These are phyloP conservation scores for Cyathus striatus DNA, from an alignment of 768 basidiomycete genomes.

Conservation along the genomic window DNA sequence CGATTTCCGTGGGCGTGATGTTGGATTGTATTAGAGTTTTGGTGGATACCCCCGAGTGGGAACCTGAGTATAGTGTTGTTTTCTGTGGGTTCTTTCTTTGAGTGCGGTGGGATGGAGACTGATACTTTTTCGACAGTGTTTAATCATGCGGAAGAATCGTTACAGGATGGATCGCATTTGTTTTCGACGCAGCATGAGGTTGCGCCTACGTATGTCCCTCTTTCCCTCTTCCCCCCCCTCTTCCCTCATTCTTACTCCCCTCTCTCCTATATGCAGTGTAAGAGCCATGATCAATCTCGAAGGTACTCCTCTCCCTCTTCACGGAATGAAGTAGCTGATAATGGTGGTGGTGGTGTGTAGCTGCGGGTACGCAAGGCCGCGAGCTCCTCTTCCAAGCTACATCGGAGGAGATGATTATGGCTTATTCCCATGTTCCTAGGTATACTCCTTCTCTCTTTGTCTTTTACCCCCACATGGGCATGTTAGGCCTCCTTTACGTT, in stretches of 20 bases:
- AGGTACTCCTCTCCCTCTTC: slow-evolving; percentile 34
- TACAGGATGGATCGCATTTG: slow-evolving; percentile 93
- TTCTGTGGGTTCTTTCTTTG: slow-evolving; percentile 55
- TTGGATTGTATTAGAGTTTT: slow-evolving; percentile 83
- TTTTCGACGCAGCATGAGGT: slow-evolving; percentile 87
- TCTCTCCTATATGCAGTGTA: slow-evolving; percentile 42
- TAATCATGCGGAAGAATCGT: slow-evolving; percentile 90
- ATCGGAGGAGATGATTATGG: slow-evolving; percentile 89
- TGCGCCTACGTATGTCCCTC: slow-evolving; percentile 59
- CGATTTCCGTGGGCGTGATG: slow-evolving; percentile 85
- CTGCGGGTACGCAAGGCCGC: slow-evolving; percentile 82
- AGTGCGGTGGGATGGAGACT: too few relatives aligned
- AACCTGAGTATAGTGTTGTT: slow-evolving; percentile 72
- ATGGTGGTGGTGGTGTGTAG: slow-evolving; percentile 27
- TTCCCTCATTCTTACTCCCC: not conserved
- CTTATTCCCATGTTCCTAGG: slow-evolving; percentile 83
- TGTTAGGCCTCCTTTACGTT: too few relatives aligned
- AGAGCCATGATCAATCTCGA: slow-evolving; percentile 89
- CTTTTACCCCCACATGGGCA: too few relatives aligned
- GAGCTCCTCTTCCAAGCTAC: slow-evolving; percentile 96
- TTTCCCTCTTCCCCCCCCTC: not conserved
- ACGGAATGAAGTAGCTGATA: too few relatives aligned
- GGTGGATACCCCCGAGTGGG: slow-evolving; percentile 59
- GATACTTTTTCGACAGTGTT: slow-evolving; percentile 74
- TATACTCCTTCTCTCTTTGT: too few relatives aligned